Conservation (phyloP, 257 asterid genomes). For the Lithospermum erythrorhizon region DNA sequence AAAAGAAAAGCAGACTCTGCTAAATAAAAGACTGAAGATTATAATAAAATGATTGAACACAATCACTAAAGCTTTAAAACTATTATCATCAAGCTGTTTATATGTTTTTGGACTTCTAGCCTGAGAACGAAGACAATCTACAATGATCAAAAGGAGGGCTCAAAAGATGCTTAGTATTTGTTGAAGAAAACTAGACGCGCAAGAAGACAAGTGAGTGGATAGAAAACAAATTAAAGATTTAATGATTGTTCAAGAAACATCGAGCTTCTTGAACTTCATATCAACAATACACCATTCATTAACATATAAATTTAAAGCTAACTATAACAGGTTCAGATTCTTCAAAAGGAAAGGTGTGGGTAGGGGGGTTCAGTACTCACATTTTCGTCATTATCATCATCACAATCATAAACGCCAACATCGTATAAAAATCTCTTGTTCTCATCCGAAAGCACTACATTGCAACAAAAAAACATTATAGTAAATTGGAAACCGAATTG, state of each 20-base stretch:
- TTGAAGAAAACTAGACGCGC: background rate
- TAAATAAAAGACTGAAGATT: no score
- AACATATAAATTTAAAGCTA: background rate
- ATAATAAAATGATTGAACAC: background rate
- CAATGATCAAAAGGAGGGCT: background rate
- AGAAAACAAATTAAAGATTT: no score
- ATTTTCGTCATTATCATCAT: conserved; percentile 60
- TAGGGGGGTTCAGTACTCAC: conserved; percentile 18
- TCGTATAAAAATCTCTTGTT: conserved; percentile 78
- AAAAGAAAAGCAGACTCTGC: background rate
- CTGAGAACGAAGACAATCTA: no score
- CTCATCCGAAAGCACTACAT: conserved; percentile 63
- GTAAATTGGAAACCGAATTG: conserved; percentile 12
- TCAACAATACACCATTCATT: background rate
- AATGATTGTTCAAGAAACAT: no score
- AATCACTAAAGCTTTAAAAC: background rate
- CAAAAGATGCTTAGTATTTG: background rate
- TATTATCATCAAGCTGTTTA: background rate
- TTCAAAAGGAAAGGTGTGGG: background rate
- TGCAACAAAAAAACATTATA: conserved; percentile 9
- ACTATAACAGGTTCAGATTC: background rate
- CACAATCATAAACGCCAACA: conserved; percentile 70
- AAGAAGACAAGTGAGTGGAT: no score
- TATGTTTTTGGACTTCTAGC: no score
- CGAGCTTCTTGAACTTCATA: no score